These are phyloP conservation scores for Paragyromitra xinjiangensis DNA, from an alignment of 495 filamentous ascomycete species.

Conservation along the genomic window DNA sequence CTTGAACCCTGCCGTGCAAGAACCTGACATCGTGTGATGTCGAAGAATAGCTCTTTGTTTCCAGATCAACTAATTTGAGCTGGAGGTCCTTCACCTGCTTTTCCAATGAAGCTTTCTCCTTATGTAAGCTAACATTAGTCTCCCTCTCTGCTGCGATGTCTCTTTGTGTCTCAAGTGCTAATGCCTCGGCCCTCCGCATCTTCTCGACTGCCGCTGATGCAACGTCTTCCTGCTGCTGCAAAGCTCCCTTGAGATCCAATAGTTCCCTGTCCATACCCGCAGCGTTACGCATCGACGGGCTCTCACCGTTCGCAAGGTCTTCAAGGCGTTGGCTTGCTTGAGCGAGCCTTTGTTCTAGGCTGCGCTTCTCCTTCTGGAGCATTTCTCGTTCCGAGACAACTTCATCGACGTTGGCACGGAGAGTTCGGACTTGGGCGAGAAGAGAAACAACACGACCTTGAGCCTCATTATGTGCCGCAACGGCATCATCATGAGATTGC, in stretches of 20 bases:
- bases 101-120: constrained; percentile 89
- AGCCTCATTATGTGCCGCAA: constrained; percentile 91
- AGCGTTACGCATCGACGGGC: constrained; percentile 89
- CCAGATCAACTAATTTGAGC: constrained; percentile 86
- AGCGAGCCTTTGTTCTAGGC: constrained; percentile 82
- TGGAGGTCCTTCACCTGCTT: constrained; percentile 92
- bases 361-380: constrained; percentile 86
- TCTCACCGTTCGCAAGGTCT: constrained; percentile 84
- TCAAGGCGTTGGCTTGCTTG: constrained; percentile 93
- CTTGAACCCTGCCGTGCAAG: constrained; percentile 92
- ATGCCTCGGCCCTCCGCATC: constrained; percentile 94
- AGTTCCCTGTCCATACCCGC: constrained; percentile 89
- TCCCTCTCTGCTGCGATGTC: constrained; percentile 93
- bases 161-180: constrained; percentile 89
- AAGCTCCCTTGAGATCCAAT: constrained; percentile 84
- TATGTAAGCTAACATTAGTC: constrained; percentile 80
- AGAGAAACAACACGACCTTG: constrained; percentile 89
- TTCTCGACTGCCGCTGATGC: constrained; percentile 92
- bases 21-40: constrained; percentile 95
- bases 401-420: constrained; percentile 87
- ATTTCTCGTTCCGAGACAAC: constrained; percentile 83
- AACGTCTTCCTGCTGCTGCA: constrained; percentile 94
- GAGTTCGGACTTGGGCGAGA: constrained; percentile 86
- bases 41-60: constrained; percentile 95
- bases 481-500: constrained; percentile 89